Conservation (phyloP, 805 yeast species). For the Myxozyma nipponensis region DNA sequence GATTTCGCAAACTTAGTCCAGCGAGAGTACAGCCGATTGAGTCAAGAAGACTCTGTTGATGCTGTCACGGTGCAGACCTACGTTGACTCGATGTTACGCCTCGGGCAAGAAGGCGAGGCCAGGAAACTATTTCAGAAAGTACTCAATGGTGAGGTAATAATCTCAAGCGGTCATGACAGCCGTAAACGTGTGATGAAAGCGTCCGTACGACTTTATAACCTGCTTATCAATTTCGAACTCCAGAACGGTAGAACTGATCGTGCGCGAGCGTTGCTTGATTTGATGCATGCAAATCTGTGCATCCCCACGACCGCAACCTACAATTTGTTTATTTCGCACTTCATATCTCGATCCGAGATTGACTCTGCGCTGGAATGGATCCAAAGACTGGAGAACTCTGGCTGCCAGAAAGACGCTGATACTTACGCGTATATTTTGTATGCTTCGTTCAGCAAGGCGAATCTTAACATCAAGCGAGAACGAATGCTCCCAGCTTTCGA, state of each 20-base stretch:
- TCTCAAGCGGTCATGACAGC: background rate
- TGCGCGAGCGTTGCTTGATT: background rate
- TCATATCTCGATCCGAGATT: constrained; percentile 2
- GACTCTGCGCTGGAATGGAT: constrained; percentile 3
- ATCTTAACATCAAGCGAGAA: background rate
- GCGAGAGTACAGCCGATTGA: background rate
- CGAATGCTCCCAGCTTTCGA: background rate
- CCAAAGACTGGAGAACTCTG: constrained; percentile 4
- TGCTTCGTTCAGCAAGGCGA: constrained; percentile 12
- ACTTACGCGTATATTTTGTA: constrained; percentile 17
- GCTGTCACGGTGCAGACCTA: background rate
- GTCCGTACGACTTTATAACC: background rate
- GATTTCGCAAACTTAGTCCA: background rate
- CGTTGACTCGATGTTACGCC: background rate
- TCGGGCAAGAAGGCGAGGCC: background rate
- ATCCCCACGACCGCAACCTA: background rate
- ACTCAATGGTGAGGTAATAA: background rate
- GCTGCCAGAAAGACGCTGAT: constrained; percentile 8
- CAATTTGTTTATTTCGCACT: constrained; percentile 12
- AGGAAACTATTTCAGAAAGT: background rate
- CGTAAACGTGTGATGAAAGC: background rate
- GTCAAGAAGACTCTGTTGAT: too few species aligned
- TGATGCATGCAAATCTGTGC: background rate
- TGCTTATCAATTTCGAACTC: background rate
- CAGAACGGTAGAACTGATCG: background rate